Conservation (phyloP, 495 filamentous ascomycete species). For the Lasiosphaeria ovina region DNA sequence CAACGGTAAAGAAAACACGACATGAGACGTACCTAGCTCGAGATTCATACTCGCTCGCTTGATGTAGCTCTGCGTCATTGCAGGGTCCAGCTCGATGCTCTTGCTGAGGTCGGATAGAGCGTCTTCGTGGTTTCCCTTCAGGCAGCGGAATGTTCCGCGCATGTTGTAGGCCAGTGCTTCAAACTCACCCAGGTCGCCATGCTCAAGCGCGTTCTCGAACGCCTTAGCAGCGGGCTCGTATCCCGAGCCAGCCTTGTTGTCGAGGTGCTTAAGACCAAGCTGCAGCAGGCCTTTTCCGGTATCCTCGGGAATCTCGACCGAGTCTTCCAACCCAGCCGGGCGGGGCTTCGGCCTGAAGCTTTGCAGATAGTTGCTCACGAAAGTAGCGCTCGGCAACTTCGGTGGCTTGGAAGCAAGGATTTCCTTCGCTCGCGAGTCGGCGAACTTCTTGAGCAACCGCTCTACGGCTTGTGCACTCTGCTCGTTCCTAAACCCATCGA, state of each 20-base stretch:
- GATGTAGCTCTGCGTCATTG: conserved; percentile 93
- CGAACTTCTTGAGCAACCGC: conserved; percentile 92
- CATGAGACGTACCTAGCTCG: conserved; percentile 70
- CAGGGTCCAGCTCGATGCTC: conserved; percentile 85
- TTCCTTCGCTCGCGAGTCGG: conserved; percentile 83
- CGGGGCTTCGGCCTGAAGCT: conserved; percentile 84
- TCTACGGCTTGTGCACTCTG: conserved; percentile 85
- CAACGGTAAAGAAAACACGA: background rate
- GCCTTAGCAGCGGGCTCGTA: conserved; percentile 82
- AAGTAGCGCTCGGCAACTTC: conserved; percentile 88
- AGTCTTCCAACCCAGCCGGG: conserved; percentile 79
- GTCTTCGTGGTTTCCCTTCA: conserved; percentile 79
- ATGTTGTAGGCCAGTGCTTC: conserved; percentile 94
- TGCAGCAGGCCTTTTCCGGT: conserved; percentile 82
- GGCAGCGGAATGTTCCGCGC: conserved; percentile 91
- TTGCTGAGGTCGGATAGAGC: conserved; percentile 83
- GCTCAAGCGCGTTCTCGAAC: conserved; percentile 84
- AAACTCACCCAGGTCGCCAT: conserved; percentile 70
- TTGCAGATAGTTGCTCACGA: conserved; percentile 97
- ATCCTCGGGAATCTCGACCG: conserved; percentile 68
- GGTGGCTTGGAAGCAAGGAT: conserved; percentile 70
- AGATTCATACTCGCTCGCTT: conserved; percentile 98
- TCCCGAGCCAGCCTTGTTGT: conserved; percentile 78
- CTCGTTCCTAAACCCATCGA: conserved; percentile 92
- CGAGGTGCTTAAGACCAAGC: conserved; percentile 75